Evolutionary conservation across 352 stramenopile genomes (phyloP), one percentile per base, ranked within the genome.

Genomic region (Pythium biforme): DNA sequence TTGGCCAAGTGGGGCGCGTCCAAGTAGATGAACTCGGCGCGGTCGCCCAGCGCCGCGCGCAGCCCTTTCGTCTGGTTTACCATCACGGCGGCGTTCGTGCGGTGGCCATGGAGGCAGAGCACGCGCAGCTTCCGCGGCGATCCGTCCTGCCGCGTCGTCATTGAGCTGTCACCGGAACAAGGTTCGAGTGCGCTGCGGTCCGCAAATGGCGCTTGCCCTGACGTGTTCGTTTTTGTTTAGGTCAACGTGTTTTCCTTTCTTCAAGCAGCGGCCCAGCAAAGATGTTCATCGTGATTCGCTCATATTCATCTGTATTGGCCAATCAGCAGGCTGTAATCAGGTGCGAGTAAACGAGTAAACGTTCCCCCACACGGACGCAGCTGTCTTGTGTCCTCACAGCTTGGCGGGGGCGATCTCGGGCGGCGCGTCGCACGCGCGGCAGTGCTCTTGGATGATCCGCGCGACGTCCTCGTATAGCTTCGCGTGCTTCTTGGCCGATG

Each of bases 401-500:
- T 62, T 68, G 23, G 61, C 34, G 11, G n/a, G 10, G 15, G 49
- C 22, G 17, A 46, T 29, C 29, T 17, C 33, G 5, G 49, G 39
- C 4, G 29, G 31, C 19, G 43, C 43, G 15, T 66, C 58, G 23
- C 50, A 62, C 15, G 41, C 37, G 23, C 40, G 50, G 47, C 67
- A 73, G 43, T 73, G 67, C 20, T 66, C 61, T 48, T 61, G 50
- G 51, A 73, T 66, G 37, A 62, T 43, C 2, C 27, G 46, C 27
- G 57, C 57, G 19, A 73, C 27, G 10, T 67, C 53, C 22, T 61
- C 37, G 50, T 74, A 74, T 11, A 90, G 62, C 40, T 70, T 41
- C 20, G 73, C 59, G 62, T 90, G 66, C 48, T 73, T 71, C 11
- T 61, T 76, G 1, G 75, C 72, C 12, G 81, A 86, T 8, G 83